Conservation (phyloP, 495 filamentous ascomycete genomes). For the Hypoxylon rickii region DNA sequence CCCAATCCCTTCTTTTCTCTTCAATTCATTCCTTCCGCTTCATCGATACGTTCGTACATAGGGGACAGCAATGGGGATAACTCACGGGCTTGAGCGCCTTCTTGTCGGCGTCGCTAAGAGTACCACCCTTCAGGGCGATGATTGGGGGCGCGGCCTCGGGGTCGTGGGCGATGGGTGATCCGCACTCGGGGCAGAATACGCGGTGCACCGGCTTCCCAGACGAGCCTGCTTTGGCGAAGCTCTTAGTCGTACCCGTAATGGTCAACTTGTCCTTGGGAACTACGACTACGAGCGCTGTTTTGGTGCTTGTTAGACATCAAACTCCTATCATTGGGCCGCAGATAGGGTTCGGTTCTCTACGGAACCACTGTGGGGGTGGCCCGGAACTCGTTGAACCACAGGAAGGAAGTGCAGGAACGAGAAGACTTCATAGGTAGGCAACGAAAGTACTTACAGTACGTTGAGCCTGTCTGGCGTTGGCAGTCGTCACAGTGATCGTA, state of each 20-base stretch:
- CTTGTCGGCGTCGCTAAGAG: conserved; percentile 65
- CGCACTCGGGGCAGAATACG: conserved; percentile 71
- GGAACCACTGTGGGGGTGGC: no score
- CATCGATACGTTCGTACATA: not conserved
- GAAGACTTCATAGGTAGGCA: no score
- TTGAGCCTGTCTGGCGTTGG: conserved; percentile 70
- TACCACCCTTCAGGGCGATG: conserved; percentile 71
- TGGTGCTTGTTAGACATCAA: not conserved
- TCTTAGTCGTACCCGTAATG: conserved; percentile 67
- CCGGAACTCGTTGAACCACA: no score
- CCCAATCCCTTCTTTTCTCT: not conserved
- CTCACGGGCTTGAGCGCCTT: conserved; percentile 67
- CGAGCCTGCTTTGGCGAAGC: conserved; percentile 56
- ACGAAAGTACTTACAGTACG: conserved; percentile 70
- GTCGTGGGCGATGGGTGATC: conserved; percentile 71
- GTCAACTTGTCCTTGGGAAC: conserved; percentile 65
- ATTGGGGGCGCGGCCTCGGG: conserved; percentile 69
- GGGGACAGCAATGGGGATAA: not conserved
- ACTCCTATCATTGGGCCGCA: no score
- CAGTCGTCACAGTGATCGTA: conserved; percentile 77
- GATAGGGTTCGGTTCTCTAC: no score
- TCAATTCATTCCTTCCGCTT: not conserved
- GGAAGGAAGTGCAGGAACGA: no score
- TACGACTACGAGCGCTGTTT: conserved; percentile 65
- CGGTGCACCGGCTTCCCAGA: conserved; percentile 66